Percentiles rank a stretch among this genome's conserved stretches.
Evolutionary conservation across 2,329 filamentous ascomycete species (phyloP).

Genomic region (Calonectria henricotiae): DNA sequence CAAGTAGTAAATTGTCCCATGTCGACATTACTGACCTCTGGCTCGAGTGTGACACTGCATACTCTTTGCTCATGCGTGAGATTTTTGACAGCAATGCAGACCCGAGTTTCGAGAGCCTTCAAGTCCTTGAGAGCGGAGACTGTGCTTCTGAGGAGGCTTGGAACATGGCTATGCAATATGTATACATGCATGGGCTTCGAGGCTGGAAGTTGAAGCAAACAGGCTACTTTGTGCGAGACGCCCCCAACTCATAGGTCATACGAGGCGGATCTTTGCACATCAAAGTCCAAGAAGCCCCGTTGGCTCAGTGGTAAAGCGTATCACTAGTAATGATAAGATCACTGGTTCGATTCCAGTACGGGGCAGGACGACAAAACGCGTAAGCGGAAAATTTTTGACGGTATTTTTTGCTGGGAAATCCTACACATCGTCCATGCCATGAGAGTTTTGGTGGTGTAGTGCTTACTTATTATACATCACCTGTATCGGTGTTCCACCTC

Average conservation of each 20-base stretch:
- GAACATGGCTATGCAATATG: conserved; percentile 63
- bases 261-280: neutral
- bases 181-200: conserved; percentile 56
- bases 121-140: conserved; percentile 68
- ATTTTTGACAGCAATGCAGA: conserved; percentile 55
- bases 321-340: conserved; percentile 42
- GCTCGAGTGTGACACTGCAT: conserved; percentile 70
- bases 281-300: conserved; percentile 29
- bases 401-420: neutral
- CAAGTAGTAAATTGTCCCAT: conserved; percentile 60
- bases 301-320: conserved; percentile 39
- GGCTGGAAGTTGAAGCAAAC: conserved; percentile 64
- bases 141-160: conserved; percentile 64
- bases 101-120: conserved; percentile 61
- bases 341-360: conserved; percentile 41
- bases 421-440: neutral
- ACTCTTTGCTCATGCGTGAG: conserved; percentile 64
- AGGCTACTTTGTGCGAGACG: conserved; percentile 62
- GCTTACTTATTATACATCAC: neutral
- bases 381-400: neutral
- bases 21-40: conserved; percentile 65
- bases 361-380: conserved; percentile 10
- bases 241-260: conserved; percentile 19
- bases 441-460: conserved; percentile 18
- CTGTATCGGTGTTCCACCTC: neutral